Conservation (phyloP, 1,284 basidiomycete genomes). For the Malassezia sympodialis region DNA sequence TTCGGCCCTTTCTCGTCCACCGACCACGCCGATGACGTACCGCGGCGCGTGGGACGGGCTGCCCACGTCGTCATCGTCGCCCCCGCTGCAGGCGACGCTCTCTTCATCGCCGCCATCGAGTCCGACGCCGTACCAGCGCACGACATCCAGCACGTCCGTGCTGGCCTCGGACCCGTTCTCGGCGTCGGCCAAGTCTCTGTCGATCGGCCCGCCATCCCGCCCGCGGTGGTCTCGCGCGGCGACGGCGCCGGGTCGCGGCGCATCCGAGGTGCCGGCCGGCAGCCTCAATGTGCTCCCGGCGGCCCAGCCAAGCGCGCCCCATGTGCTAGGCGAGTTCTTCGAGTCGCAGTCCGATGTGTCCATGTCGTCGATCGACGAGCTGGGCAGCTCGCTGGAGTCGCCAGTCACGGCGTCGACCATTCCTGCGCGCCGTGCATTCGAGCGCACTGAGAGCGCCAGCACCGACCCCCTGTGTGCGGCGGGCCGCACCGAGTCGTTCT, state of each 20-base stretch:
- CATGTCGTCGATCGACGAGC: slow-evolving; percentile 1
- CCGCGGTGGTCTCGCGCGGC: slow-evolving; percentile 5
- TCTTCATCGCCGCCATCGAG: slow-evolving; percentile 18
- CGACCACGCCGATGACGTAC: slow-evolving; percentile 1
- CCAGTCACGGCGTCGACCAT: not conserved
- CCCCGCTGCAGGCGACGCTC: not conserved
- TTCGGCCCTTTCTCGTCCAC: not conserved
- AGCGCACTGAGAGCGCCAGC: slow-evolving; percentile 18
- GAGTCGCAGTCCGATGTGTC: slow-evolving; percentile 8
- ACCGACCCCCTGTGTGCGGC: slow-evolving; percentile 21
- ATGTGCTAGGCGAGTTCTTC: slow-evolving; percentile 15
- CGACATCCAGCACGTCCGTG: not conserved
- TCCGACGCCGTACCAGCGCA: slow-evolving; percentile 1
- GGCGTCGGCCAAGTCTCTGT: slow-evolving; percentile 12
- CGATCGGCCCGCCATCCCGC: not conserved
- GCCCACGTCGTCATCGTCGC: slow-evolving; percentile 11
- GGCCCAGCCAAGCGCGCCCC: not conserved
- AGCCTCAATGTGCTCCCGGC: not conserved
- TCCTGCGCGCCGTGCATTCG: slow-evolving; percentile 5
- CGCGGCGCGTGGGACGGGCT: slow-evolving; percentile 2
- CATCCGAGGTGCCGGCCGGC: not conserved
- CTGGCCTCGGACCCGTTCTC: slow-evolving; percentile 9
- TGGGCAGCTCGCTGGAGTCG: slow-evolving; percentile 12
- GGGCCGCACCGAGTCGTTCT: not conserved
- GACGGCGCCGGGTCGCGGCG: slow-evolving; percentile 6